Conservation (phyloP, 1,284 basidiomycete genomes). For the Ustilago nuda region DNA sequence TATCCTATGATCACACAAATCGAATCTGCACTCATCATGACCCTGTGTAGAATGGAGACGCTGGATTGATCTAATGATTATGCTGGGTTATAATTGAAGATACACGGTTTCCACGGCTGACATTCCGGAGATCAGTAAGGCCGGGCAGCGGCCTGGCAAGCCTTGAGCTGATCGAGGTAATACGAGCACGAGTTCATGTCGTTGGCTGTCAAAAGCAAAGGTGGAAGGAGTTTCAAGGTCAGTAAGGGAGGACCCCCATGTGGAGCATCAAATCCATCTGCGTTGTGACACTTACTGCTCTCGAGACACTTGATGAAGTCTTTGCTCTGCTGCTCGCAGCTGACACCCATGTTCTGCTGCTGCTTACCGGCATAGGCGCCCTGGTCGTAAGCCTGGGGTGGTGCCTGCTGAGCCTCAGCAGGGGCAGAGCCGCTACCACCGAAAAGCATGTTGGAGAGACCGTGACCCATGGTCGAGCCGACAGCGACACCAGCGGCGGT, state of each 20-base stretch:
- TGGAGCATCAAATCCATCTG: neutral
- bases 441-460: conserved; percentile 84
- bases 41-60: conserved; percentile 30
- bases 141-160: conserved; percentile 67
- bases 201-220: conserved; percentile 59
- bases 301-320: conserved; percentile 67
- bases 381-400: conserved; percentile 48
- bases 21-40: neutral
- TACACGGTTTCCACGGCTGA: neutral
- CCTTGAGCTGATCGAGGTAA: conserved; percentile 72
- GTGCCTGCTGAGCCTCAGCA: conserved; percentile 57
- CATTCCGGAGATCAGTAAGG: conserved; percentile 55
- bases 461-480: conserved; percentile 84
- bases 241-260: conserved; percentile 4
- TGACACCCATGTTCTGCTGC: conserved; percentile 64
- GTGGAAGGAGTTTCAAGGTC: neutral
- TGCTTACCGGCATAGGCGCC: conserved; percentile 38
- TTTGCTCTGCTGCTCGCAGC: conserved; percentile 74
- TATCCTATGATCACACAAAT: conserved; percentile 2
- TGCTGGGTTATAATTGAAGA: conserved; percentile 4
- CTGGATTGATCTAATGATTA: conserved; percentile 20
- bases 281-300: conserved; percentile 45
- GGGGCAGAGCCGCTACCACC: conserved; percentile 73
- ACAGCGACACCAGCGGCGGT: conserved; percentile 87
- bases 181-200: conserved; percentile 74